phyloP scores from a whole-genome alignment of 2,329 filamentous ascomycete genomes.

The Arthrobotrys iridis region DNA sequence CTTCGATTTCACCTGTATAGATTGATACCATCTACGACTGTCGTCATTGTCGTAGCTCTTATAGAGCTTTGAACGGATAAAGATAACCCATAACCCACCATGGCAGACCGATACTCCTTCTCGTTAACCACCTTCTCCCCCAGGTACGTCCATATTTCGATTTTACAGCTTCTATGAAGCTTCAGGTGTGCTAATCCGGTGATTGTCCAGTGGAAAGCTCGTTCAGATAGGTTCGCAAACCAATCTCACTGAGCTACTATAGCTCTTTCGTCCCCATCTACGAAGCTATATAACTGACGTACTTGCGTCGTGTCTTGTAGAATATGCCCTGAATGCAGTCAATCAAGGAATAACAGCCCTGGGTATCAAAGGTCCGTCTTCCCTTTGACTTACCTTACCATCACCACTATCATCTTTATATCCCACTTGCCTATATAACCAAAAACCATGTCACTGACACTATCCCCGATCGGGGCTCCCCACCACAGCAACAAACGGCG shows the following conservation, averaged over 20 bases:
- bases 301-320: slow-evolving; percentile 64
- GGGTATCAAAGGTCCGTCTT: slow-evolving; percentile 86
- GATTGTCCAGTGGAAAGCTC: slow-evolving; percentile 82
- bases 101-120: slow-evolving; percentile 99
- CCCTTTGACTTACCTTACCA: not conserved
- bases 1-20: slow-evolving; percentile 18
- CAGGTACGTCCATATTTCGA: slow-evolving; percentile 73
- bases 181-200: slow-evolving; percentile 14
- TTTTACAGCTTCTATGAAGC: slow-evolving; percentile 24
- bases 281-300: not conserved
- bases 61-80: slow-evolving; percentile 13
- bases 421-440: slow-evolving; percentile 7
- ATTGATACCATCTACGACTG: slow-evolving; percentile 20
- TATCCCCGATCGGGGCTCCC: slow-evolving; percentile 36
- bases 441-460: slow-evolving; percentile 50
- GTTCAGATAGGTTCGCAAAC: slow-evolving; percentile 85
- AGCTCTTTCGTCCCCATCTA: slow-evolving; percentile 21
- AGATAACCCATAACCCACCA: slow-evolving; percentile 64
- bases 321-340: slow-evolving; percentile 98
- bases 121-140: slow-evolving; percentile 99
- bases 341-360: slow-evolving; percentile 99
- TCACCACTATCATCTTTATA: not conserved
- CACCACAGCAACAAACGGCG: slow-evolving; percentile 94
- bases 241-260: not conserved
- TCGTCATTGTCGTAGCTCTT: slow-evolving; percentile 10